Percentiles rank a stretch among this genome's conserved stretches.
Evolutionary conservation across 2,329 filamentous ascomycete genomes (phyloP).

Genomic region (Aureobasidium sp.): DNA sequence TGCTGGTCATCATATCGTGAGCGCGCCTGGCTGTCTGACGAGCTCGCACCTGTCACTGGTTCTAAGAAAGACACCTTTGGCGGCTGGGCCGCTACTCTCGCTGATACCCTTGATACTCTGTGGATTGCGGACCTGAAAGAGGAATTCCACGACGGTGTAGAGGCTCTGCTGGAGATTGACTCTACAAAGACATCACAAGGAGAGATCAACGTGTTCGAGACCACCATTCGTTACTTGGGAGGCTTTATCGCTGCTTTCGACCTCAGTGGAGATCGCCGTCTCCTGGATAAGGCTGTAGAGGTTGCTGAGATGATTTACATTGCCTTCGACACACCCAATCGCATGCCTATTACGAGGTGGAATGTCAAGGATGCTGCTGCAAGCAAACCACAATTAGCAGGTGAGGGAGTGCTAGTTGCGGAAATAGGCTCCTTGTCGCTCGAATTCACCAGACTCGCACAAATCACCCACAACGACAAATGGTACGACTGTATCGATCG

Average conservation of each 20-base stretch:
- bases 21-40: conserved; percentile 74
- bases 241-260: conserved; percentile 81
- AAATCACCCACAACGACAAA: conserved; percentile 68
- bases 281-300: conserved; percentile 70
- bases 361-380: conserved; percentile 60
- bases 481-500: conserved; percentile 87
- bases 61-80: conserved; percentile 71
- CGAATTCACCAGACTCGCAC: conserved; percentile 82
- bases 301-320: conserved; percentile 72
- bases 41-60: conserved; percentile 64
- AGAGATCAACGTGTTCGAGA: conserved; percentile 83
- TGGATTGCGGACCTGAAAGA: conserved; percentile 76
- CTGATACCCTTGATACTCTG: conserved; percentile 73
- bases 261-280: conserved; percentile 64
- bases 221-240: conserved; percentile 82
- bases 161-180: conserved; percentile 63
- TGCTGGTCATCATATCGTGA: conserved; percentile 23
- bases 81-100: conserved; percentile 83
- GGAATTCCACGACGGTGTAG: conserved; percentile 67
- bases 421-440: conserved; percentile 73
- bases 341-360: conserved; percentile 80
- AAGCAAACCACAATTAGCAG: conserved; percentile 55
- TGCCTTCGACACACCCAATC: conserved; percentile 84
- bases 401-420: conserved; percentile 46
- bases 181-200: conserved; percentile 62